Conservation (phyloP, 2,329 filamentous ascomycete genomes). For the Bisporella sp. region DNA sequence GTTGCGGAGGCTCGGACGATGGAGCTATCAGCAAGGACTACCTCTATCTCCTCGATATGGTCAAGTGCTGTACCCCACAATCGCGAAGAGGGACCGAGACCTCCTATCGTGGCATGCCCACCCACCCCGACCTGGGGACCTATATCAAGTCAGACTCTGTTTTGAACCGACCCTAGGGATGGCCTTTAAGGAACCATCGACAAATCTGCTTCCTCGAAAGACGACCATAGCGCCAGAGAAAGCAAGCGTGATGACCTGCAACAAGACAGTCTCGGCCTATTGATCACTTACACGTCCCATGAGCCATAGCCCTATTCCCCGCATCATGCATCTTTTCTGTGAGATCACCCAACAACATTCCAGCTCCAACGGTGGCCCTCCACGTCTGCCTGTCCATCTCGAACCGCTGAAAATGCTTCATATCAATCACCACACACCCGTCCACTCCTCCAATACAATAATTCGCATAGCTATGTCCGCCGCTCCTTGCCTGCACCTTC, state of each 20-base stretch:
- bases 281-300: slow-evolving; percentile 41
- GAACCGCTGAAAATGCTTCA: slow-evolving; percentile 46
- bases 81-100: slow-evolving; percentile 35
- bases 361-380: slow-evolving; percentile 48
- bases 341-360: slow-evolving; percentile 44
- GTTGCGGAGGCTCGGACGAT: slow-evolving; percentile 22
- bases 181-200: no score
- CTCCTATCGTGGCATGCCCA: slow-evolving; percentile 47
- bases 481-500: background rate
- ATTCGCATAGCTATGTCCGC: background rate
- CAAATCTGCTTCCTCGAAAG: no score
- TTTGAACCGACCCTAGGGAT: no score
- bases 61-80: slow-evolving; percentile 45
- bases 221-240: no score
- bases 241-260: no score
- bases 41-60: slow-evolving; percentile 38
- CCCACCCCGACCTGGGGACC: slow-evolving; percentile 49
- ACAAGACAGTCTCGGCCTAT: no score
- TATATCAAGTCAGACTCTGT: no score
- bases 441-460: slow-evolving; percentile 36
- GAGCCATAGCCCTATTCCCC: slow-evolving; percentile 49
- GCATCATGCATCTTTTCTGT: slow-evolving; percentile 41
- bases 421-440: slow-evolving; percentile 46
- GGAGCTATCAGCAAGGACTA: slow-evolving; percentile 33
- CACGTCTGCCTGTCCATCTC: slow-evolving; percentile 44